These are phyloP conservation scores for Wickerhamomyces pijperi DNA, from an alignment of 805 yeast genomes.

Conservation along the genomic window DNA sequence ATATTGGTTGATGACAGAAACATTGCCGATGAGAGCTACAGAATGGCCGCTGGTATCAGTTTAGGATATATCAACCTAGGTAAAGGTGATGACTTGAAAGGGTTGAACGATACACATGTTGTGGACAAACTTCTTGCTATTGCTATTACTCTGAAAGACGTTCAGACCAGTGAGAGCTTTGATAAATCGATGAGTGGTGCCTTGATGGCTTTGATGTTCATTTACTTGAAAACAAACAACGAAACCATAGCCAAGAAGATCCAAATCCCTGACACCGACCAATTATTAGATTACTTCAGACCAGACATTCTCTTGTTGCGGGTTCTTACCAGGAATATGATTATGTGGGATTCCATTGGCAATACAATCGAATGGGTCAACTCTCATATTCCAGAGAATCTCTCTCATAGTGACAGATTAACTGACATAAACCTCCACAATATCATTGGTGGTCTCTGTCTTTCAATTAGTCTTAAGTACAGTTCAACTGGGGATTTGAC, in stretches of 20 bases:
- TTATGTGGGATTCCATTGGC: slow-evolving; percentile 15
- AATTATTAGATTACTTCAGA: slow-evolving; percentile 50
- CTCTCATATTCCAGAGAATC: slow-evolving; percentile 39
- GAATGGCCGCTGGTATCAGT: slow-evolving; percentile 81
- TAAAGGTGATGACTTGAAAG: slow-evolving; percentile 50
- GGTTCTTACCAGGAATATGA: slow-evolving; percentile 32
- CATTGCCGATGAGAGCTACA: slow-evolving; percentile 64
- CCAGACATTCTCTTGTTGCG: slow-evolving; percentile 68
- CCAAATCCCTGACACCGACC: slow-evolving; percentile 46
- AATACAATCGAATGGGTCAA: slow-evolving; percentile 12
- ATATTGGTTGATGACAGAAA: slow-evolving; percentile 41
- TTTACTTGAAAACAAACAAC: slow-evolving; percentile 61
- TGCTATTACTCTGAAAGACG: slow-evolving; percentile 52
- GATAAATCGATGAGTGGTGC: slow-evolving; percentile 69
- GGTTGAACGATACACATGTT: slow-evolving; percentile 51
- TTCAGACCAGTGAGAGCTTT: slow-evolving; percentile 42
- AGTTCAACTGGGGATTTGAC: slow-evolving; percentile 55
- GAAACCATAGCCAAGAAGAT: slow-evolving; percentile 48
- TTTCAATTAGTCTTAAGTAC: slow-evolving; percentile 63
- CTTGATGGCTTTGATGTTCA: slow-evolving; percentile 60
- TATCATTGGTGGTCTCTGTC: slow-evolving; percentile 61
- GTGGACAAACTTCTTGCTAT: slow-evolving; percentile 47
- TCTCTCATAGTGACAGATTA: slow-evolving; percentile 22
- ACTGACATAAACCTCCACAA: slow-evolving; percentile 42
- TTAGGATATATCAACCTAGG: slow-evolving; percentile 80